Base-by-base conservation (phyloP, 129 eudicot species). In the Centella asiatica region DNA sequence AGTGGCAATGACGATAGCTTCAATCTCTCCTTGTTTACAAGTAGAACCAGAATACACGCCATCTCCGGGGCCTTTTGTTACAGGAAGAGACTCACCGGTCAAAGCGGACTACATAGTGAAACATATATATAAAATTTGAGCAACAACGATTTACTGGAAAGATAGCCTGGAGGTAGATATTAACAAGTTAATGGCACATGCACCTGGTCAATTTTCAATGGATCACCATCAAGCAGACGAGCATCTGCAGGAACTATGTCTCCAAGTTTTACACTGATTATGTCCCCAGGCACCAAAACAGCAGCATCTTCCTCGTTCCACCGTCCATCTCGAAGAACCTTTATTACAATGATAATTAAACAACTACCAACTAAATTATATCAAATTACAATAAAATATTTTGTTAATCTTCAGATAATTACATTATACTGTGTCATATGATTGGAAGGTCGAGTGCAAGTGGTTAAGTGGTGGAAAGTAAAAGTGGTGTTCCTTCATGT, bases 1-100 rank as follows among this genome's bases (percentile, higher is more conserved):
- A 37, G 99, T 93, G 19, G 96, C 96, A 40, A 93, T 93, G 33
- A 93, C 99, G 24, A 93, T 78, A 17, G 99, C 99, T 45, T 93
- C 96, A 27, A 93, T 72, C 51, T 93, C 99, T 69, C 99, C 99
- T 63, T 93, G 99, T 67, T 93, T 93, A 78, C 99, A 93, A 9
- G 99, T 93, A 29, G 99, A 93, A 50, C 99, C 99, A 12, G 96
- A 93, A 53, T 93, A 93, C 14, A 93, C 96, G 37, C 99, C 96
- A 17, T 93, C 99, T 1, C 99, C 99, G 0, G 99, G 96, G 17
- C 88, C 92, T 84, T 93, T 93, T 36, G 99, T 87, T n/a, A 93
- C 99, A 20, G 99, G 99, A 59, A 90, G 98, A 19, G 95, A 90
- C 74, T 90, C 98, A 0, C 98, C 98, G 2, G 98, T 90, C 58